Percentiles rank a stretch among this genome's conserved stretches.
phyloP scores from a whole-genome alignment of 2,329 filamentous ascomycete genomes.

The Sarocladiaceae sp. region DNA sequence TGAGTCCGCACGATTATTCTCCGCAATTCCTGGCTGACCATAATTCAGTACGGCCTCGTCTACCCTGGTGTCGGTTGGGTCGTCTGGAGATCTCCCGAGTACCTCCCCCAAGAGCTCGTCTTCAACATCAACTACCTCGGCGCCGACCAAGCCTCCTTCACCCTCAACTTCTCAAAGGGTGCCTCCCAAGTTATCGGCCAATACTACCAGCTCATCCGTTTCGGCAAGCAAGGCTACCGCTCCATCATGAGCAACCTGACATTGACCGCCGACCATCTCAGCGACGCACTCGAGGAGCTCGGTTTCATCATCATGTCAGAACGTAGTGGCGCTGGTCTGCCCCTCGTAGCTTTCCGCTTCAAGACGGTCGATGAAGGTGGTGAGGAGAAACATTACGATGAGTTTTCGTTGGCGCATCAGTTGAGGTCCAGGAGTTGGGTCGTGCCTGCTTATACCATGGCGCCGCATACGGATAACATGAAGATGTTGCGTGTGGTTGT shows the following conservation, averaged over 20 bases:
- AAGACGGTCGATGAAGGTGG: slow-evolving; percentile 44
- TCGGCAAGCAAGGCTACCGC: slow-evolving; percentile 88
- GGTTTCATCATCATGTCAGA: slow-evolving; percentile 90
- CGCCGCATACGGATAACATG: slow-evolving; percentile 74
- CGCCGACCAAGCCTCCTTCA: slow-evolving; percentile 92
- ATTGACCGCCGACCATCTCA: slow-evolving; percentile 82
- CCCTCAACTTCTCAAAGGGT: slow-evolving; percentile 95
- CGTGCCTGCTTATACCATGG: slow-evolving; percentile 96
- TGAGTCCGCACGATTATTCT: slow-evolving; percentile 40
- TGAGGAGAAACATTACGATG: slow-evolving; percentile 61
- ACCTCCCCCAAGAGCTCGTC: slow-evolving; percentile 83
- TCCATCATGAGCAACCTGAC: slow-evolving; percentile 94
- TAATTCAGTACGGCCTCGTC: slow-evolving; percentile 53
- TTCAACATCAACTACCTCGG: slow-evolving; percentile 99
- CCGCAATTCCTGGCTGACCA: slow-evolving; percentile 1
- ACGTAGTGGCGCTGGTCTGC: slow-evolving; percentile 71
- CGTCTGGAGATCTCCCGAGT: slow-evolving; percentile 80
- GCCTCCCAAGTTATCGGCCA: slow-evolving; percentile 93
- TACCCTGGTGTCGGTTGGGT: slow-evolving; percentile 96
- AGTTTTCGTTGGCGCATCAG: slow-evolving; percentile 78
- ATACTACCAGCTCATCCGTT: slow-evolving; percentile 94
- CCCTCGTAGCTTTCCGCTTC: slow-evolving; percentile 85
- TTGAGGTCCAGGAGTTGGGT: slow-evolving; percentile 87
- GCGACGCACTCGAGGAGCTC: slow-evolving; percentile 64
- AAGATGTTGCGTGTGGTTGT: slow-evolving; percentile 94